Base-by-base conservation (phyloP, 345 rosid genomes). In the Sapria himalayana region DNA sequence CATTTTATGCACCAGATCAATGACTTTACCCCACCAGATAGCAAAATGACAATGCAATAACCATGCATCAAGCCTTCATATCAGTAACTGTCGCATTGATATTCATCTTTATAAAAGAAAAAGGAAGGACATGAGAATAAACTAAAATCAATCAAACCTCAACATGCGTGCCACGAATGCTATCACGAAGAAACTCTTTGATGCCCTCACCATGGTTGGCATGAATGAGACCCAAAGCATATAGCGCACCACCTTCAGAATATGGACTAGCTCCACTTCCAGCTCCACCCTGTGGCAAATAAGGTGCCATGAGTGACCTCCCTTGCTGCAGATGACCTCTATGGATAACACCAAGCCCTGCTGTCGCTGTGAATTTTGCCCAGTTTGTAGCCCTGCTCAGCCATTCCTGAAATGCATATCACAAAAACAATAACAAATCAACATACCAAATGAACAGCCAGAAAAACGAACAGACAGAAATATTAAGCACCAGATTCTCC, bases 121-220 rank as follows among this genome's bases (percentile, higher is more conserved):
- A n/a, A 19, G 18, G 38, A 24, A 55, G 22, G 24, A 45, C 22
- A 34, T 20, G 9, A 11, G 3, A 29, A n/a, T 6, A 45, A 37
- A 24, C 40, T 25, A 23, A 24, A 37, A 29, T 34, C 45, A 31
- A 25, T 62, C 33, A 21, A 57, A 67, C 99, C 99, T 91, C 99
- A 43, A 80, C 93, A 60, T 64, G 75, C 29, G 89, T 80, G 52
- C 74, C 73, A 25, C 82, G 84, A 22, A 91, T 52, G 71, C 95
- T 80, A 29, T 84, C 99, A 33, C 93, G 93, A 20, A 91, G 74
- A 58, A 91, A 91, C 54, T 84, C 78, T 48, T 91, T 91, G 51
- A 91, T 91, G 36, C 94, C 99, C 70, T 91, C 99, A 1, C 99
- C 99, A 57, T 91, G 99, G 61, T 91, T 91, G 32, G 99, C 95